Conservation (phyloP, 202 grass and related monocot species). For the Carex arenaria region DNA sequence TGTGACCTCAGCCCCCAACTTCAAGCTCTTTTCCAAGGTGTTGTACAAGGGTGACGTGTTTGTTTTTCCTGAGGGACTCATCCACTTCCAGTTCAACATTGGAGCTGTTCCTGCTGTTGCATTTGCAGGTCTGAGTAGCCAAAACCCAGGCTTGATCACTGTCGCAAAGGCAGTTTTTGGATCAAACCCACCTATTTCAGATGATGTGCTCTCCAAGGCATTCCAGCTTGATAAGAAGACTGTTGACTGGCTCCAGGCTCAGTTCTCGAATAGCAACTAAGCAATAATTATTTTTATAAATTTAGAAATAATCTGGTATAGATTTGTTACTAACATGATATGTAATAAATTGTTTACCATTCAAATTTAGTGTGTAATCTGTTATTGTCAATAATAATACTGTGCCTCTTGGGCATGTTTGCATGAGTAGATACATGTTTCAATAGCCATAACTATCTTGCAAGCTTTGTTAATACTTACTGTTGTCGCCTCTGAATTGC, state of each 20-base stretch:
- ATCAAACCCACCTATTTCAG: conserved; percentile 9
- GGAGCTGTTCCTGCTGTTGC: conserved; percentile 33
- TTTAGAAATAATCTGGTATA: too few species aligned
- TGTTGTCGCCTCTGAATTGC: too few species aligned
- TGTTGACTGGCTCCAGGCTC: conserved; percentile 30
- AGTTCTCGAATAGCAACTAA: not conserved
- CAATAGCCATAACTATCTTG: not conserved
- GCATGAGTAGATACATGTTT: not conserved
- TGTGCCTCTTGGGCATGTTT: not conserved
- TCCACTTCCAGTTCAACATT: conserved; percentile 47
- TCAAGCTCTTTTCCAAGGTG: conserved; percentile 23
- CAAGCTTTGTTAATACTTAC: not conserved
- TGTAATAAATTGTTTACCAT: not conserved
- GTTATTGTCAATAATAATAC: not conserved
- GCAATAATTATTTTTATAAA: too few species aligned
- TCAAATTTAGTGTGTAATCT: not conserved
- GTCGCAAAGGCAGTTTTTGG: conserved; percentile 22
- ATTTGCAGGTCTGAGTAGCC: conserved; percentile 59
- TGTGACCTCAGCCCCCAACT: conserved; percentile 21
- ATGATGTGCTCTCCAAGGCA: conserved; percentile 19
- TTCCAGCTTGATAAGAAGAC: conserved; percentile 25
- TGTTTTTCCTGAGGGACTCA: conserved; percentile 15
- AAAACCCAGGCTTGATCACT: conserved; percentile 32
- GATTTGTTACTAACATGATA: not conserved
- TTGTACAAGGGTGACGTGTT: conserved; percentile 22